These are phyloP conservation scores for Kwoniella dejecticola DNA, from an alignment of 768 basidiomycete genomes.

Conservation along the genomic window DNA sequence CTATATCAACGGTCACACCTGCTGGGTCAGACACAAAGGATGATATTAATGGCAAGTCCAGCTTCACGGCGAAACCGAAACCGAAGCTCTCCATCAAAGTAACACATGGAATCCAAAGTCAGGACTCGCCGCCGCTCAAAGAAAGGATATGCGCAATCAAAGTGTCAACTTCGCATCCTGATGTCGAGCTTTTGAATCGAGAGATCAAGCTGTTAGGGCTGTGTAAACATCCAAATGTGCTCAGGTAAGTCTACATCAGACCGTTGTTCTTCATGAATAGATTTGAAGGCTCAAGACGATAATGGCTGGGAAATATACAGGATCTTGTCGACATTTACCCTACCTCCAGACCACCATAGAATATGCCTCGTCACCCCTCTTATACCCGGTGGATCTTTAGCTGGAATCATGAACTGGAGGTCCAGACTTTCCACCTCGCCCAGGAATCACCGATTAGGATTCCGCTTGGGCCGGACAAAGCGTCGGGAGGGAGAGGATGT, in stretches of 20 bases:
- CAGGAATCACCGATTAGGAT: slow-evolving; percentile 2
- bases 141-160: slow-evolving; percentile 45
- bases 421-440: slow-evolving; percentile 26
- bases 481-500: slow-evolving; percentile 62
- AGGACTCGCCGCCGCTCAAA: slow-evolving; percentile 1
- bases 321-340: slow-evolving; percentile 41
- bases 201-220: slow-evolving; percentile 39
- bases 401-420: slow-evolving; percentile 42
- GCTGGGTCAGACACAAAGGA: too few relatives aligned
- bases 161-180: slow-evolving; percentile 58
- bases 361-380: slow-evolving; percentile 48
- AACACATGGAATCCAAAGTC: not conserved
- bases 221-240: slow-evolving; percentile 67
- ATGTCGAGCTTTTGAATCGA: slow-evolving; percentile 61
- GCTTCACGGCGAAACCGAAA: not conserved
- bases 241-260: slow-evolving; percentile 55
- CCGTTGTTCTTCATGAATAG: too few relatives aligned
- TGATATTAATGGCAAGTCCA: slow-evolving; percentile 6
- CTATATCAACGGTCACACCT: too few relatives aligned
- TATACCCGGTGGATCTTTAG: slow-evolving; percentile 40
- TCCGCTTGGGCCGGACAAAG: slow-evolving; percentile 2
- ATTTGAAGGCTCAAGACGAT: too few relatives aligned
- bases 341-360: slow-evolving; percentile 42
- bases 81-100: not conserved
- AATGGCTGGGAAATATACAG: slow-evolving; percentile 9